A percentile compares a stretch with the other conserved stretches of the same genome.
These are phyloP conservation scores for Akebia trifoliata DNA, from an alignment of 164 flowering plant genomes.

Conservation along the genomic window DNA sequence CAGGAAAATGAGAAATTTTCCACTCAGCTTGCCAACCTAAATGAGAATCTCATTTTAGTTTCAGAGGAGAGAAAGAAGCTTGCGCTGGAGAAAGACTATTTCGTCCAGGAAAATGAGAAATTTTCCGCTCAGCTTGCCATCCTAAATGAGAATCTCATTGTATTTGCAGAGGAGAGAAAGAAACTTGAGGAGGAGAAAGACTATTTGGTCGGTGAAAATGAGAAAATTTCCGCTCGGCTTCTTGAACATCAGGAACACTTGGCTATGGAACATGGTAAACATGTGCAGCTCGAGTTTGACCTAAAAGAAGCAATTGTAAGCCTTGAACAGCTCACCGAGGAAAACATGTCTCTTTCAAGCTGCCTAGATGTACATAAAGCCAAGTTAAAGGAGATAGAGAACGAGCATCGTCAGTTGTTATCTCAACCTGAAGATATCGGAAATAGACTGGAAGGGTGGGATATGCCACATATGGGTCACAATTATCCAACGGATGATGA, in stretches of 20 bases:
- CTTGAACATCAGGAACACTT: slow-evolving; percentile 32
- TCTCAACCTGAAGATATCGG: slow-evolving; percentile 19
- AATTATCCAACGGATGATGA: slow-evolving; percentile 17
- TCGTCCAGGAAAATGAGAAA: slow-evolving; percentile 33
- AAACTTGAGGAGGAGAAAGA: slow-evolving; percentile 46
- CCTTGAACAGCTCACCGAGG: slow-evolving; percentile 46
- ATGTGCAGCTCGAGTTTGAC: slow-evolving; percentile 35
- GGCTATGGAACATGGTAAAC: slow-evolving; percentile 26
- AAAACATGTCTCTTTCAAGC: slow-evolving; percentile 43
- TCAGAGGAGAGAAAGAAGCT: slow-evolving; percentile 41
- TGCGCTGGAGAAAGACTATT: slow-evolving; percentile 39
- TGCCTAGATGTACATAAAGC: slow-evolving; percentile 37
- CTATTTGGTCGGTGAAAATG: slow-evolving; percentile 29
- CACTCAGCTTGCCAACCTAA: slow-evolving; percentile 39
- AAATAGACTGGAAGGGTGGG: slow-evolving; percentile 18
- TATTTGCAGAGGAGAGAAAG: slow-evolving; percentile 33
- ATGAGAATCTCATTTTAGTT: slow-evolving; percentile 22
- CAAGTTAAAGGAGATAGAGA: slow-evolving; percentile 34
- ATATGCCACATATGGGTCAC: slow-evolving; percentile 8
- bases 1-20: slow-evolving; percentile 42
- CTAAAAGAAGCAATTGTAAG: slow-evolving; percentile 36
- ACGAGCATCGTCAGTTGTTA: slow-evolving; percentile 13
- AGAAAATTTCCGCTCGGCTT: slow-evolving; percentile 41
- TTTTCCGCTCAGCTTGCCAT: slow-evolving; percentile 44
- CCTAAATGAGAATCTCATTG: slow-evolving; percentile 29